Conservation (phyloP, 2,329 filamentous ascomycete species). For the Rugonectria rugulosa region DNA sequence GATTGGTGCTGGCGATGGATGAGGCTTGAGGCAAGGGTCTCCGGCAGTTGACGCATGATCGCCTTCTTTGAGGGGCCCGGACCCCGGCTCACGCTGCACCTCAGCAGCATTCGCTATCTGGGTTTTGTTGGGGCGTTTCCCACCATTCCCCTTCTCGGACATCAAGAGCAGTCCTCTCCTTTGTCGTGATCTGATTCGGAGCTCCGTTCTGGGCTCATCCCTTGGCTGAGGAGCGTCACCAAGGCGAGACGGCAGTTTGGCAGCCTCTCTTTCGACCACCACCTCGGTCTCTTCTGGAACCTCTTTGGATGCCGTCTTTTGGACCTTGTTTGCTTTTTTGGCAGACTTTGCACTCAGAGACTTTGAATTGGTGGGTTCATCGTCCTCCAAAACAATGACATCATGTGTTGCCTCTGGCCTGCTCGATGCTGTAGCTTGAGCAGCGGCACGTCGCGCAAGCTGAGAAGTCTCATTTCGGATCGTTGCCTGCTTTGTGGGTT, state of each 20-base stretch:
- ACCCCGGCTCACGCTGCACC: not conserved
- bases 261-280: not conserved
- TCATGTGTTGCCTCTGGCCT: not conserved
- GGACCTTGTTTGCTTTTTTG: not conserved
- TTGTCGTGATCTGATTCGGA: constrained; percentile 56
- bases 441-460: too few relatives aligned
- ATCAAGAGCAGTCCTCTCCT: constrained; percentile 58
- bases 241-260: not conserved
- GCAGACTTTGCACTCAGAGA: not conserved
- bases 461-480: too few relatives aligned
- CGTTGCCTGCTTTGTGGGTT: too few relatives aligned
- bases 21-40: not conserved
- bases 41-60: not conserved
- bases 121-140: not conserved
- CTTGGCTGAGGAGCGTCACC: not conserved
- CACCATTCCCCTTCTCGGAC: constrained; percentile 43
- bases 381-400: not conserved
- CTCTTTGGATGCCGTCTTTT: not conserved
- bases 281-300: not conserved
- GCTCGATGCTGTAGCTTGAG: not conserved
- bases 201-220: constrained; percentile 50
- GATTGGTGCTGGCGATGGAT: not conserved
- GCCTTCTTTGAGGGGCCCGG: not conserved
- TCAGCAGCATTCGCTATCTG: not conserved
- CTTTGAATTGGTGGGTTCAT: not conserved